Base-by-base conservation (phyloP, 495 filamentous ascomycete species). In the Daldinia loculata region DNA sequence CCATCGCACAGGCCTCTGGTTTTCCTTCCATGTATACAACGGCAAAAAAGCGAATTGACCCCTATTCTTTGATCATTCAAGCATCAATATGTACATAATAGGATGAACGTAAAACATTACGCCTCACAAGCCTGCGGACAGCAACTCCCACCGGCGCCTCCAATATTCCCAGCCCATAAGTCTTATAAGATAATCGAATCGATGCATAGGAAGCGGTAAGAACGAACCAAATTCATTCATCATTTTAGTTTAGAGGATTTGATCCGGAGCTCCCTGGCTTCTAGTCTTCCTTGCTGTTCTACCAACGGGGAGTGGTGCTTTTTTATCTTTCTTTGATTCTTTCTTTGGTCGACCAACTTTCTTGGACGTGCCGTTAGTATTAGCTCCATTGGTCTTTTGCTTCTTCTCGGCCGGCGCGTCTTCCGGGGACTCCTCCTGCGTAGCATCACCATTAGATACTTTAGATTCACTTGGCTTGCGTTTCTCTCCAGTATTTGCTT, bases 251-350 rank as follows among this genome's bases (percentile, higher is more conserved):
- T 36, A 19, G 19, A 39, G 3, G n/a, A 24, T 39, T 70, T 56
- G 73, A 6, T 81, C 77, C 11, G 75, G 78, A 3, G 78, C 75
- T 0, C 82, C 82, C 69, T 85, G 83, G 56, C 82, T 83, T 60
- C 82, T 74, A 9, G 82, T 85, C 74, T 80, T 82, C 30, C 82
- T 74, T 56, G 65, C 63, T 0, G 83, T 81, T 45, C 70, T 75
- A 0, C 83, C 81, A 7, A 80, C 78, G 11, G 78, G 57, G 0
- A 77, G 60, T 8, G 69, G 30, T 27, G 45, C 61, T 39, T 75
- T 81, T 34, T 79, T 75, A 22, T 80, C 71, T 67, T 82, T 83
- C 72, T 70, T 80, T 2, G 75, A 70, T 17, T 80, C 71, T 69
- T 82, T 83, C 72, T 70, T 80, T 5, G 77, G 75, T n/a, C 80